These are phyloP conservation scores for Galerina marginata DNA, from an alignment of 768 basidiomycete species.

Conservation along the genomic window DNA sequence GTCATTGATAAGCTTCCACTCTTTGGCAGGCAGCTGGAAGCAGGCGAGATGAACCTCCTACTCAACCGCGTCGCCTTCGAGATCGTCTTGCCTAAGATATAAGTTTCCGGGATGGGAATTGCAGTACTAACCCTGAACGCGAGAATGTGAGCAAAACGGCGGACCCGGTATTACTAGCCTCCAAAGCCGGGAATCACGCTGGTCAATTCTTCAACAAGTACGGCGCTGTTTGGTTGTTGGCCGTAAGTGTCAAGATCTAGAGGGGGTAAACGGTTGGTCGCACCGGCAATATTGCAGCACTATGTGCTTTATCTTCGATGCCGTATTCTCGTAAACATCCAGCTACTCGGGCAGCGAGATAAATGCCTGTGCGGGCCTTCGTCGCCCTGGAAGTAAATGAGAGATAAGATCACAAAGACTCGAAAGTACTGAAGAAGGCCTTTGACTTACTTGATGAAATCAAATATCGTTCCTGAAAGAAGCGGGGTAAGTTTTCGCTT, in stretches of 20 bases:
- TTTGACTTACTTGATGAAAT: constrained; percentile 29
- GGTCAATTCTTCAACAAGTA: constrained; percentile 21
- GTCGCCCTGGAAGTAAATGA: constrained; percentile 12
- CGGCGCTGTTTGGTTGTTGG: constrained; percentile 33
- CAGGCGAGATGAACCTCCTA: too few species aligned
- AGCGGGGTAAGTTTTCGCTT: neutral
- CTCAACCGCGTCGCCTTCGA: too few species aligned
- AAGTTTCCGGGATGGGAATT: too few species aligned
- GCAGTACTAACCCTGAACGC: constrained; percentile 32
- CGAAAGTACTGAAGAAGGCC: neutral
- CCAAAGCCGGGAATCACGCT: constrained; percentile 18
- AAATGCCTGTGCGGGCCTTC: constrained; percentile 32
- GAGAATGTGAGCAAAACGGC: constrained; percentile 35
- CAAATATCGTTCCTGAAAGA: constrained; percentile 15
- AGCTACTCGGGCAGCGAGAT: constrained; percentile 29
- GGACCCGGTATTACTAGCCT: constrained; percentile 19
- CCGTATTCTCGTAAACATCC: constrained; percentile 30
- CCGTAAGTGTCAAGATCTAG: constrained; percentile 27
- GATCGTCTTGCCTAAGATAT: too few species aligned
- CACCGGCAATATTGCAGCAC: neutral
- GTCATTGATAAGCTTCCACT: too few species aligned
- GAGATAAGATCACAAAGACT: neutral
- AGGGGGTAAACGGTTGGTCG: too few species aligned
- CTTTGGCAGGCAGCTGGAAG: too few species aligned
- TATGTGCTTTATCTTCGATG: constrained; percentile 36